A percentile compares a stretch with the other conserved stretches of the same genome.
phyloP scores from a whole-genome alignment of 2,329 filamentous ascomycete species.

The Fusarium tanahbumbuense region DNA sequence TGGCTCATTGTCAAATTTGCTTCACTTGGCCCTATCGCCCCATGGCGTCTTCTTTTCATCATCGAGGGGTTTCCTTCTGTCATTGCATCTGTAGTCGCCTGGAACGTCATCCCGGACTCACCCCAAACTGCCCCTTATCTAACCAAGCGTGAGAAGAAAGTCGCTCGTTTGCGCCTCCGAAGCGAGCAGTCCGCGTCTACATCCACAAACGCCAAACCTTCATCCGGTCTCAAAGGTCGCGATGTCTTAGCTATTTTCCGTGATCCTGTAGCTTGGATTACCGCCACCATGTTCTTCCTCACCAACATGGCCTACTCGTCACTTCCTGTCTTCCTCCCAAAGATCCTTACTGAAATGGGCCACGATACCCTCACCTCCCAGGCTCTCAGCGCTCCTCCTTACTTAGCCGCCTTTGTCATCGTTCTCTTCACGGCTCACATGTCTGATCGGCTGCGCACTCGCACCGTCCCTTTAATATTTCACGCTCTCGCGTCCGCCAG shows the following conservation, averaged over 20 bases:
- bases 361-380: slow-evolving; percentile 76
- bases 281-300: slow-evolving; percentile 85
- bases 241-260: slow-evolving; percentile 64
- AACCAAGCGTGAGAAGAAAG: slow-evolving; percentile 70
- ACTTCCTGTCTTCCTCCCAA: slow-evolving; percentile 87
- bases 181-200: slow-evolving; percentile 55
- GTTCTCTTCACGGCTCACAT: slow-evolving; percentile 78
- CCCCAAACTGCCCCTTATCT: slow-evolving; percentile 75
- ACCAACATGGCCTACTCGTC: slow-evolving; percentile 90
- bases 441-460: slow-evolving; percentile 74
- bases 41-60: slow-evolving; percentile 88
- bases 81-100: slow-evolving; percentile 78
- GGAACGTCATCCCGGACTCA: slow-evolving; percentile 79
- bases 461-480: slow-evolving; percentile 74
- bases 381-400: slow-evolving; percentile 84
- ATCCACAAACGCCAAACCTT: slow-evolving; percentile 30
- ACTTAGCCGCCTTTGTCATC: slow-evolving; percentile 77
- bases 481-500: slow-evolving; percentile 74
- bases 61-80: slow-evolving; percentile 88
- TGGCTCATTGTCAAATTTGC: slow-evolving; percentile 81
- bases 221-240: slow-evolving; percentile 60
- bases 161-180: slow-evolving; percentile 76
- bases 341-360: slow-evolving; percentile 81
- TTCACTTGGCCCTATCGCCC: slow-evolving; percentile 73
- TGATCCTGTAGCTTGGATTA: slow-evolving; percentile 68